Percentiles rank a stretch among this genome's conserved stretches.
phyloP scores from a whole-genome alignment of 169 alveolate species.

The Eimeria zaria region DNA sequence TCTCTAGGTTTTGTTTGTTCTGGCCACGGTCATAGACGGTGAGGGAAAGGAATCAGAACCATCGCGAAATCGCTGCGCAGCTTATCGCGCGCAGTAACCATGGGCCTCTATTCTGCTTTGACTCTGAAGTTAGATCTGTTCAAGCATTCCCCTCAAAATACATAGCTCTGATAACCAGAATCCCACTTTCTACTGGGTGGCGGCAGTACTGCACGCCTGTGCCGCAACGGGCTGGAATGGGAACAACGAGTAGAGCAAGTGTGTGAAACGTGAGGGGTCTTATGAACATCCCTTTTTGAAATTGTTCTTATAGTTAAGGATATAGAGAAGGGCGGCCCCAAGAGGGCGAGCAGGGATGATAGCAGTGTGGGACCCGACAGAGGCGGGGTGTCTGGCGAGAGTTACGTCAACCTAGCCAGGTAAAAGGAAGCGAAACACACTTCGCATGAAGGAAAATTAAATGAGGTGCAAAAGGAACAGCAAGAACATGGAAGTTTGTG shows the following conservation, averaged over 20 bases:
- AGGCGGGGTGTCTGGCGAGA: neutral
- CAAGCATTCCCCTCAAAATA: neutral
- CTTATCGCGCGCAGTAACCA: neutral
- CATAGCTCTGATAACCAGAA: neutral
- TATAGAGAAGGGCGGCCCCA: neutral
- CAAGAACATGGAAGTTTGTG: neutral
- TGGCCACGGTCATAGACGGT: neutral
- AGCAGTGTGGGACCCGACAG: constrained; percentile 4
- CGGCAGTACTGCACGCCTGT: neutral
- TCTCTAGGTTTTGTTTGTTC: neutral
- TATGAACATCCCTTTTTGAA: neutral
- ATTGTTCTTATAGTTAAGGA: neutral
- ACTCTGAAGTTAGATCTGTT: neutral
- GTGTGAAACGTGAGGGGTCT: neutral
- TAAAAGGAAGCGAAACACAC: neutral
- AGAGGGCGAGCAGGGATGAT: constrained; percentile 5
- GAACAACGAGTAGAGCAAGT: neutral
- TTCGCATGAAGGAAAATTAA: neutral
- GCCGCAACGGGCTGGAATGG: neutral
- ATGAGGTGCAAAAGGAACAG: neutral
- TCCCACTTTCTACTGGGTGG: neutral
- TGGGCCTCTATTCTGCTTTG: neutral
- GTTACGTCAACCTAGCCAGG: neutral
- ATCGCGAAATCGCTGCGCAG: neutral
- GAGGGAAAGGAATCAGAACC: neutral